A percentile compares a stretch with the other conserved stretches of the same genome.
These are phyloP conservation scores for Bryoglossum gracile DNA, from an alignment of 495 filamentous ascomycete species.

Conservation along the genomic window DNA sequence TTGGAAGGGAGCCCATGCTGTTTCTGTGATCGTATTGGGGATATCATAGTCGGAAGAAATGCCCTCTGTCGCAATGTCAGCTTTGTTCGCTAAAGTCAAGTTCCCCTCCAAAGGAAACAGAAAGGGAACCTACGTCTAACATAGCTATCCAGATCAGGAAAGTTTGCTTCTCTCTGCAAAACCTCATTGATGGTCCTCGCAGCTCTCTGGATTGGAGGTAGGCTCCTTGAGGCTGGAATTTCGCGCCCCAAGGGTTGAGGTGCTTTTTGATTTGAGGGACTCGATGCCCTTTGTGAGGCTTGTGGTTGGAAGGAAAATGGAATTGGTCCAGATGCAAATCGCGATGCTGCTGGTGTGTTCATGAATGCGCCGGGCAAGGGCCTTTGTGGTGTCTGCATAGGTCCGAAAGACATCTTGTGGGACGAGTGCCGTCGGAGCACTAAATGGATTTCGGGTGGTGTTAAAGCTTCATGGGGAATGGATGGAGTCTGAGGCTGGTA, in stretches of 20 bases:
- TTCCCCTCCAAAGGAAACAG: too few species aligned
- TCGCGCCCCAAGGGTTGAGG: conserved; percentile 11
- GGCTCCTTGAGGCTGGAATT: conserved; percentile 15
- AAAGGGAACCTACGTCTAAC: conserved; percentile 69
- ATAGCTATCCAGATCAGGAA: conserved; percentile 85
- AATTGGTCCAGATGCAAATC: conserved; percentile 31
- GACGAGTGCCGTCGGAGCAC: background rate
- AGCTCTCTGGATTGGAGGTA: conserved; percentile 69
- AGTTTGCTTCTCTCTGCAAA: conserved; percentile 65
- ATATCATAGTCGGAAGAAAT: conserved; percentile 90
- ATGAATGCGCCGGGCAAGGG: conserved; percentile 66
- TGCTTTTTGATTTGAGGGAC: conserved; percentile 10
- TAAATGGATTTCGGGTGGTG: background rate
- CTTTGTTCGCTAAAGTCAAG: background rate
- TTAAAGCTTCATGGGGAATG: too few species aligned
- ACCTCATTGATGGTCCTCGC: conserved; percentile 77
- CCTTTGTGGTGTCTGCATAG: conserved; percentile 55
- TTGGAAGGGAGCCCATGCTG: conserved; percentile 85
- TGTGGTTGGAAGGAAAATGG: conserved; percentile 33
- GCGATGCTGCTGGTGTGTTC: conserved; percentile 56
- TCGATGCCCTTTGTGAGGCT: background rate
- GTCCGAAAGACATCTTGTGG: conserved; percentile 50
- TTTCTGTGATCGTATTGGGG: conserved; percentile 39
- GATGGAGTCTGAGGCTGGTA: too few species aligned
- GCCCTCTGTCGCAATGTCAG: conserved; percentile 49